Evolutionary conservation across 2,329 filamentous ascomycete genomes (phyloP), one percentile per base, ranked within the genome.

Genomic region (Didymella exigua): DNA sequence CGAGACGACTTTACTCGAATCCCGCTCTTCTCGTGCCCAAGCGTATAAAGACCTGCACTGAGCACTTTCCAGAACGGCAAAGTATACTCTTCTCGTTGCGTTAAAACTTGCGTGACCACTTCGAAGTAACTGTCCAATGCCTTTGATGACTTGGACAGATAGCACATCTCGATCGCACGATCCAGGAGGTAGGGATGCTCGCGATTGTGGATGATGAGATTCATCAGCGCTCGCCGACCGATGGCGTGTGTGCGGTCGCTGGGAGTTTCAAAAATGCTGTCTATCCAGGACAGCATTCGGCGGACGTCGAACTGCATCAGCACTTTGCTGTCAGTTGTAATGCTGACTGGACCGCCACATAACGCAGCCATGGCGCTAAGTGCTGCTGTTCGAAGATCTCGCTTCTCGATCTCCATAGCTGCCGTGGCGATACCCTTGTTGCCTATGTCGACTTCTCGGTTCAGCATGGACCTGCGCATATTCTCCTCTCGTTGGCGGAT

Each of bases 381-480:
- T 1, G 95, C 93, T 26, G 95, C 92, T 19, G 89, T 95, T 54
- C 91, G 86, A 31, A 99, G 82, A 69, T 96, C 96, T 59, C 90
- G 87, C 78, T 96, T 98, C 76, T 99, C 93, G 62, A 97, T 98
- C 71, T 98, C 95, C 84, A 96, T 95, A 1, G 92, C 90, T 23
- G 93, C 93, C 19, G 90, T 93, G 33, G 90, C 84, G 19, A 88
- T 91, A 4, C 89, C 87, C 61, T 90, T 85, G 69, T 93, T 91
- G 11, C 87, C 86, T 16, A 88, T 76, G 18, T 89, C 86, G 52
- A 82, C 79, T 56, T 95, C 90, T 50, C 91, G 89, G 47, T 93
- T 87, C 30, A 96, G 87, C 62, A 95, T 82, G 2, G 90, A 91
- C 63, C 93, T 89, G 37, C 91, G 84, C 88, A 97, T 96, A 30